Conservation (phyloP, 169 alveolate species). For the Plasmodium gaboni region DNA sequence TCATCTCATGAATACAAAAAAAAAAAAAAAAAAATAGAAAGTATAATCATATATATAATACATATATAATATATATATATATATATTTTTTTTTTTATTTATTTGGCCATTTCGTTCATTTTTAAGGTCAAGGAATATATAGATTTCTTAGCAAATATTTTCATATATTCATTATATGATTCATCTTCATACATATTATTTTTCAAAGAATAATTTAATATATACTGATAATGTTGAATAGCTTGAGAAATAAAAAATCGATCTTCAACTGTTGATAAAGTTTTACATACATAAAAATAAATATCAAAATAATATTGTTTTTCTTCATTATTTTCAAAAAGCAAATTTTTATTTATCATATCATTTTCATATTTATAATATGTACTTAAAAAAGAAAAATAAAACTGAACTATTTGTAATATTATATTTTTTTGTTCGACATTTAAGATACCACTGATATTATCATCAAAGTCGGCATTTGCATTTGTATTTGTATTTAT, state of each 20-base stretch:
- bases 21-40: no score
- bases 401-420: slow-evolving; percentile 32
- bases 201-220: slow-evolving; percentile 53
- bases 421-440: slow-evolving; percentile 29
- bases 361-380: slow-evolving; percentile 13
- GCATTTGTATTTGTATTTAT: slow-evolving; percentile 19
- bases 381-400: slow-evolving; percentile 55
- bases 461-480: slow-evolving; percentile 49
- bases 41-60: no score
- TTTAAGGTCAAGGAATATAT: slow-evolving; percentile 22
- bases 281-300: slow-evolving; percentile 72
- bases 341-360: background rate
- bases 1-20: no score
- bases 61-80: no score
- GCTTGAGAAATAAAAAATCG: slow-evolving; percentile 29
- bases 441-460: slow-evolving; percentile 26
- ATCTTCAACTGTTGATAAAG: slow-evolving; percentile 64
- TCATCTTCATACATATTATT: slow-evolving; percentile 64
- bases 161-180: slow-evolving; percentile 59
- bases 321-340: slow-evolving; percentile 69
- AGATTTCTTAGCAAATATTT: slow-evolving; percentile 35
- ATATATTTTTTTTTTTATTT: no score
- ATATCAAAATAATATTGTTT: slow-evolving; percentile 70
- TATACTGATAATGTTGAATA: slow-evolving; percentile 31
- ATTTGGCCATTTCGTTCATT: slow-evolving; percentile 27